These are phyloP conservation scores for Telfairia occidentalis DNA, from an alignment of 331 rosid species.

Conservation along the genomic window DNA sequence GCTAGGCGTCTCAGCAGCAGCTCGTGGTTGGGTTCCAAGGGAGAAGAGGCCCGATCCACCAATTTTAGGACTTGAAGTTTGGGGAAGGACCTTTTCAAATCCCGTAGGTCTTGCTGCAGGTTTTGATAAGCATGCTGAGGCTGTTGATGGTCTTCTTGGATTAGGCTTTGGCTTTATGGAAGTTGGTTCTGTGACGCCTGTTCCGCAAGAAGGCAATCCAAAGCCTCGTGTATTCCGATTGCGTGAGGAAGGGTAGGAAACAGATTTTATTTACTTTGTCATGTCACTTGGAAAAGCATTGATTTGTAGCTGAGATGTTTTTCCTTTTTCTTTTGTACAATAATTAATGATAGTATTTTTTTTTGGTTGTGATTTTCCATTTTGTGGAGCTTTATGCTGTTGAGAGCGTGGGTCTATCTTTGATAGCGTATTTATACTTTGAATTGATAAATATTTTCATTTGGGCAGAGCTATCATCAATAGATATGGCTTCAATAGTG, in stretches of 20 bases:
- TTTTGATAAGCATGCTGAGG: conserved; percentile 93
- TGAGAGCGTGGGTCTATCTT: neutral
- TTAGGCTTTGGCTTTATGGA: conserved; percentile 94
- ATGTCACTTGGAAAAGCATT: neutral
- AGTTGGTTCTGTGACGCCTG: conserved; percentile 95
- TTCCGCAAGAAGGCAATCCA: conserved; percentile 93
- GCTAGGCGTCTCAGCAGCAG: conserved; percentile 81
- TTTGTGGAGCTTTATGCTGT: neutral
- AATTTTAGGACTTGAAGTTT: conserved; percentile 68
- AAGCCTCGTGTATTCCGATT: conserved; percentile 89
- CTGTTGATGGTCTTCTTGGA: conserved; percentile 85
- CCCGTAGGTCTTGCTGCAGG: conserved; percentile 99
- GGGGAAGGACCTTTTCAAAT: conserved; percentile 96
- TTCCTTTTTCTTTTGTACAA: neutral
- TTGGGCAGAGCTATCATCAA: conserved; percentile 80
- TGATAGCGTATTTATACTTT: conserved; percentile 14
- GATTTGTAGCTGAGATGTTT: neutral
- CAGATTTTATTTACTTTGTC: conserved; percentile 1
- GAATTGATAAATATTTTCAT: conserved; percentile 18
- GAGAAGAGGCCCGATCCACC: conserved; percentile 81
- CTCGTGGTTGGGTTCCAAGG: conserved; percentile 96
- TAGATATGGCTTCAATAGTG: conserved; percentile 93
- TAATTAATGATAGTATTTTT: neutral
- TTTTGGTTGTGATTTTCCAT: neutral
- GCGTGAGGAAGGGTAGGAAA: conserved; percentile 55